Base-by-base conservation (phyloP, 257 asterid species). In the Primulina eburnea region DNA sequence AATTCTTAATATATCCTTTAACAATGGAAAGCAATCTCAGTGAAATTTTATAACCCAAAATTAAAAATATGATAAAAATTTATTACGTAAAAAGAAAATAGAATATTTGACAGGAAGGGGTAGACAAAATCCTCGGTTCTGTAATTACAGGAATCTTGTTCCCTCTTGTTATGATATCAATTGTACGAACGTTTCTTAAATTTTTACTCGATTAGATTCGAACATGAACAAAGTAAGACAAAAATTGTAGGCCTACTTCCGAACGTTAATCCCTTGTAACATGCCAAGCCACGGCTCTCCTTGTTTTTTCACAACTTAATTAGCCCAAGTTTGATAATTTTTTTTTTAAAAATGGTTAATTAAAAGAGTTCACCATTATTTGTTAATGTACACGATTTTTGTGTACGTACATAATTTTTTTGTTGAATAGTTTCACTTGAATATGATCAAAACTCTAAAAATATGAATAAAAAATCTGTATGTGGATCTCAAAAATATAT, bases 71-170 rank as follows among this genome's bases (percentile, higher is more conserved):
- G 38, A 63, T 33, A 29, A 50, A 50, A 50, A 17, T 1, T 50
- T 4, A 50, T 50, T 50, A 50, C 57, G 21, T 50, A 17, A 50
- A 11, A 6, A 16, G 55, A 70, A 72, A 65, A 69, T n/a, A 75
- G 71, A 38, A 82, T 50, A 75, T 76, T 75, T 75, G 82, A 58
- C 83, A 82, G 76, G 81, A 82, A 82, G 60, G 62, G 79, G 64
- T 79, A 77, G 88, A 82, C 86, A 83, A 73, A 75, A 62, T 75
- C 74, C 77, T 85, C 76, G 92, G 65, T 24, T 72, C 65, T 80
- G 73, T 81, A 83, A 81, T 66, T 76, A 62, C 62, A 72, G 78
- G 84, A 86, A 84, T 82, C 86, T 69, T 87, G 89, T 83, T 72
- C 83, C 90, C 85, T 66, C 8, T 61, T 43, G 72, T 68, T 60